Base-by-base conservation (phyloP, 805 yeast genomes). In the Hyphopichia homilentoma region DNA sequence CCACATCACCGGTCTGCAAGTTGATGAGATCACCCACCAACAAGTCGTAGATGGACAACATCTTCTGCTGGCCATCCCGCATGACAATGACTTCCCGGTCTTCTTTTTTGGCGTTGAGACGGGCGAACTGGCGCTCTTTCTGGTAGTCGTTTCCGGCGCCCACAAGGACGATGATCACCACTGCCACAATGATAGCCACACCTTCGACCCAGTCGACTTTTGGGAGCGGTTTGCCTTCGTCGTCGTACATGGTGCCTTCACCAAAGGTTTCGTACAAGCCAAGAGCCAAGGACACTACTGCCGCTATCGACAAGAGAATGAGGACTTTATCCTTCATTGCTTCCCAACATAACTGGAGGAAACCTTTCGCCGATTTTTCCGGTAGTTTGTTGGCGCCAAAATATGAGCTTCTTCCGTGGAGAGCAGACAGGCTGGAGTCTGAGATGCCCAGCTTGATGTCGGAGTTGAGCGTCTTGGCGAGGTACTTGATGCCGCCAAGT, bases 161-260 rank as follows among this genome's bases (percentile, higher is more conserved):
- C 9, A 94, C 98, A 2, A 86, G 43, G 4, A 90, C 96, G 21
- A 93, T 97, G 38, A 93, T 90, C 4, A 77, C 49, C 16, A 93
- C 84, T 14, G 99, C 99, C 4, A 83, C 83, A 45, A 93, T 75
- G 52, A 93, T 93, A 25, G 98, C 99, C 23, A 89, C 95, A 46
- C 99, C 99, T 66, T 93, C 99, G 29, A 94, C 96, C 97, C 97
- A 93, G 49, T 90, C 96, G 20, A 93, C 94, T 48, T 79, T 76
- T 12, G 97, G 96, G 34, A 79, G 57, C 14, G 77, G 68, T 15
- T 77, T 69, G 17, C 96, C 95, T 42, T 86, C 85, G 5, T 74
- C 78, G 55, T 90, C 96, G 47, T 74, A 75, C 50, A 77, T 78
- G 0, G 85, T 69, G 0, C 82, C 88, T 43, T 84, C 84, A 25